Evolutionary conservation across 2,329 filamentous ascomycete genomes (phyloP).

Genomic region (Colletotrichum sp.): DNA sequence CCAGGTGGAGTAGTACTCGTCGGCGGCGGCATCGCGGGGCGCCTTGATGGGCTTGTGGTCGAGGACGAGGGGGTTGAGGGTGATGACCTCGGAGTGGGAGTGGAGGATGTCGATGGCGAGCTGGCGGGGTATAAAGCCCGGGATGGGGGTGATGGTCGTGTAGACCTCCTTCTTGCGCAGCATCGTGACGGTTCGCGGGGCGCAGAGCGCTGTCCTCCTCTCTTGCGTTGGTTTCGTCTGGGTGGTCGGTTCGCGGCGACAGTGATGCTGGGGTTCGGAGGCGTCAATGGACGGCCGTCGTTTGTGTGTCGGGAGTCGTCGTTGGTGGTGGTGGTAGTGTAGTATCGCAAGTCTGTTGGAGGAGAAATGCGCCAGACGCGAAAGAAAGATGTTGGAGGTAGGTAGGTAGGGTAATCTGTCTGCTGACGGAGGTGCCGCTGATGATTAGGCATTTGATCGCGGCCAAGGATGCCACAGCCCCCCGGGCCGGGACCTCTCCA

Average conservation of each 20-base stretch:
- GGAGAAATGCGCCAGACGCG: background rate
- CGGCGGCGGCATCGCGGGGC: conserved; percentile 69
- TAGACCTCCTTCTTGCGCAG: conserved; percentile 68
- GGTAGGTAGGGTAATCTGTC: background rate
- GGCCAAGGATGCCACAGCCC: conserved; percentile 8
- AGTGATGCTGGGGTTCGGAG: background rate
- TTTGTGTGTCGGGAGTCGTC: background rate
- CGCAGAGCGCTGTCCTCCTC: background rate
- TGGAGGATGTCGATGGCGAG: conserved; percentile 76
- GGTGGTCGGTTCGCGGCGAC: background rate
- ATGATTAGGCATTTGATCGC: background rate
- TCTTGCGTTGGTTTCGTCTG: background rate
- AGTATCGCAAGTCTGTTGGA: background rate
- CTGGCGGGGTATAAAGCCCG: conserved; percentile 72
- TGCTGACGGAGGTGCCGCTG: conserved; percentile 11
- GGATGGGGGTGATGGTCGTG: conserved; percentile 73
- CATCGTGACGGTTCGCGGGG: conserved; percentile 36
- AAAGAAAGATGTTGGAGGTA: background rate
- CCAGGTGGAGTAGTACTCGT: conserved; percentile 77
- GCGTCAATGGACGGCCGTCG: background rate
- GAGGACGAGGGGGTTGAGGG: conserved; percentile 72
- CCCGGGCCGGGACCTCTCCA: conserved; percentile 2
- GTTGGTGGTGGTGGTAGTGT: background rate
- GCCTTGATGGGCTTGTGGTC: conserved; percentile 67
- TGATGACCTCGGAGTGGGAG: conserved; percentile 73